These are phyloP conservation scores for Triticum timopheevii DNA, from an alignment of 176 grass and related monocot species.

Conservation along the genomic window DNA sequence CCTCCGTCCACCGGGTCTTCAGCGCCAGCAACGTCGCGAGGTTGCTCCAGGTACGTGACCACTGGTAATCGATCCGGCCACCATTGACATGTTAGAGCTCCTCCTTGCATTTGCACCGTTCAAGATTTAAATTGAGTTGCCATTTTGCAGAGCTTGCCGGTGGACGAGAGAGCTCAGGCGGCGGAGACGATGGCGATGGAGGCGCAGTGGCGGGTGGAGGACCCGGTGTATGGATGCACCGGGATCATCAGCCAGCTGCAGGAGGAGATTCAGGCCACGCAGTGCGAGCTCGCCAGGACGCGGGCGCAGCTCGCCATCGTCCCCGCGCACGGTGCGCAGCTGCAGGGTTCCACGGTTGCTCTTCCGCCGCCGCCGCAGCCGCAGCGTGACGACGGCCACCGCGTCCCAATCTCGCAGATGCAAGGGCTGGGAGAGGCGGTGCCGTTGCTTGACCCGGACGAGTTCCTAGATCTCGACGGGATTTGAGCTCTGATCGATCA, in stretches of 20 bases:
- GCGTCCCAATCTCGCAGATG: not conserved
- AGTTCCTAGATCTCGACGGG: conserved; percentile 31
- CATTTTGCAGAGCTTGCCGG: conserved; percentile 35
- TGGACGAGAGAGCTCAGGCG: conserved; percentile 31
- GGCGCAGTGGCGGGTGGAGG: conserved; percentile 57
- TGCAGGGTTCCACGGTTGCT: not conserved
- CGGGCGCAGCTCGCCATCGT: conserved; percentile 50
- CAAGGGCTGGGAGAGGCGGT: not conserved
- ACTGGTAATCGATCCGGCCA: not conserved
- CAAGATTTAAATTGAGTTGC: not conserved
- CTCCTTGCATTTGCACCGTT: not conserved
- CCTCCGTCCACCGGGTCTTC: conserved; percentile 65
- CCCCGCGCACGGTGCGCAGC: not conserved
- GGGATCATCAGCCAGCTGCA: conserved; percentile 54
- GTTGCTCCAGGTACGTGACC: conserved; percentile 49
- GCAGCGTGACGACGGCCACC: not conserved
- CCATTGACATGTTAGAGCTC: not conserved
- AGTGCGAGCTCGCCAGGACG: conserved; percentile 50
- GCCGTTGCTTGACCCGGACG: conserved; percentile 20
- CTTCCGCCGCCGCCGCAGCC: not conserved
- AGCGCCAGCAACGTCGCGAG: conserved; percentile 68
- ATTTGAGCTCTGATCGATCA: not conserved
- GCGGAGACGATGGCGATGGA: conserved; percentile 60
- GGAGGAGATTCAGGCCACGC: conserved; percentile 46
- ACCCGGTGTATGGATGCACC: conserved; percentile 75